Base-by-base conservation (phyloP, 2,329 filamentous ascomycete genomes). In the Zymoseptoria tritici region DNA sequence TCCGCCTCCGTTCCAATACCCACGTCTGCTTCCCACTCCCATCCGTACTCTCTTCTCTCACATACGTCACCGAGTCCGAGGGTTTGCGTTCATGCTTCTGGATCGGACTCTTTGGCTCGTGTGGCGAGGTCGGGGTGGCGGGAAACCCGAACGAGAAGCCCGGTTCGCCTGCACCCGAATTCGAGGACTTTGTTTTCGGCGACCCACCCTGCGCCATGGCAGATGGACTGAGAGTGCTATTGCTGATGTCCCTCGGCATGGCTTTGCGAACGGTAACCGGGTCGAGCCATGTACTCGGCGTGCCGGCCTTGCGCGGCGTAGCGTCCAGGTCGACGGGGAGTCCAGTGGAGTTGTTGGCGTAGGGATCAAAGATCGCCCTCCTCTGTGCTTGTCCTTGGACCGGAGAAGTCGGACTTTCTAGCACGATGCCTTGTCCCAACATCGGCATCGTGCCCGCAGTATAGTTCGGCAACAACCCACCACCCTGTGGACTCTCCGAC, bases 1-100 rank as follows among this genome's bases (percentile, higher is more conserved):
- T 88, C 42, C 87, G 77, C 56, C 87, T 78, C 42, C 87, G 76
- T 72, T 91, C 88, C 65, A 90, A 76, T 7, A 90, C 82, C 88
- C 87, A 90, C 52, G 85, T 76, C 8, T 74, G 73, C 58, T 79
- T 81, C 64, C 82, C 81, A 1, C 80, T 82, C 8, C 79, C 79
- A 2, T 82, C 78, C 52, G 85, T 83, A 68, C 87, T 85, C 61
- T 81, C 81, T 62, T 83, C 81, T n/a, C 77, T 73, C 2, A 81
- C 78, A 71, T 91, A 91, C 6, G 86, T 86, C 36, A 91, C 84
- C 63, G 85, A 88, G 65, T 89, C 87, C 3, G 36, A 46, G n/a
- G 36, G 36, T 46, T 46, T 46, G 36, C 36, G 36, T 4, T 46
- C 36, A 46, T 46, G 36, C 13, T n/a, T 5, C 2, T 46, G 6